Evolutionary conservation across 345 rosid genomes (phyloP).

Genomic region (Excoecaria agallocha): DNA sequence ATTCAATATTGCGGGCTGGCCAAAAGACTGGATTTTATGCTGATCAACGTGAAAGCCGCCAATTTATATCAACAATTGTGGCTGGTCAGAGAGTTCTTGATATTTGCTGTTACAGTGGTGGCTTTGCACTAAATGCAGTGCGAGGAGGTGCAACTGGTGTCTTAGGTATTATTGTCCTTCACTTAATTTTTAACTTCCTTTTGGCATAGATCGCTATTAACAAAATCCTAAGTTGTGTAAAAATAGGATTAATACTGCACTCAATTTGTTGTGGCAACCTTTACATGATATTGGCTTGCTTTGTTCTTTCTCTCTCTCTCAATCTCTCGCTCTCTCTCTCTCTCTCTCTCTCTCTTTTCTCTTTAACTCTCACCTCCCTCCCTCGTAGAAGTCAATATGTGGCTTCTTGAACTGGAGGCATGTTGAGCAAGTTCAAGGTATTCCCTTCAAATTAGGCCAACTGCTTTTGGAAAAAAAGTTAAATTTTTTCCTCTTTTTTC

Average conservation of each 20-base stretch:
- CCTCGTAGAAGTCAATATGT: background rate
- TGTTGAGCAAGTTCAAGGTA: background rate
- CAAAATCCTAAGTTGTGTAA: background rate
- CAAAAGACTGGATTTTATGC: slow-evolving; percentile 94
- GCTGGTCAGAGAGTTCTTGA: slow-evolving; percentile 72
- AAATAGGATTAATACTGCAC: background rate
- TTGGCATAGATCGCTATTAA: background rate
- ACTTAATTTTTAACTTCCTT: background rate
- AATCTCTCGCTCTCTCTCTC: too few relatives aligned
- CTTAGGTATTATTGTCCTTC: slow-evolving; percentile 37
- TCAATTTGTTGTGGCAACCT: background rate
- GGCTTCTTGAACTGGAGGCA: background rate
- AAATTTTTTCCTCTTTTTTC: background rate
- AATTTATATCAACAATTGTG: slow-evolving; percentile 66
- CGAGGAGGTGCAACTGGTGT: slow-evolving; percentile 67
- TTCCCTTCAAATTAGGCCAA: background rate
- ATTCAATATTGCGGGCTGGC: slow-evolving; percentile 64
- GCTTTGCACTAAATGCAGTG: slow-evolving; percentile 75
- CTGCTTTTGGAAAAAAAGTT: background rate
- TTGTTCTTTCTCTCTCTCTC: too few relatives aligned
- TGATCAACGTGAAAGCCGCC: slow-evolving; percentile 77
- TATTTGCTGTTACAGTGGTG: slow-evolving; percentile 88
- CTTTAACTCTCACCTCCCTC: background rate
- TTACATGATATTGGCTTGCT: background rate
- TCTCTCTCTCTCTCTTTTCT: too few relatives aligned